A percentile compares a stretch with the other conserved stretches of the same genome.
Conservation (phyloP, 164 flowering plant species). For the Magnolia changhungtana region DNA sequence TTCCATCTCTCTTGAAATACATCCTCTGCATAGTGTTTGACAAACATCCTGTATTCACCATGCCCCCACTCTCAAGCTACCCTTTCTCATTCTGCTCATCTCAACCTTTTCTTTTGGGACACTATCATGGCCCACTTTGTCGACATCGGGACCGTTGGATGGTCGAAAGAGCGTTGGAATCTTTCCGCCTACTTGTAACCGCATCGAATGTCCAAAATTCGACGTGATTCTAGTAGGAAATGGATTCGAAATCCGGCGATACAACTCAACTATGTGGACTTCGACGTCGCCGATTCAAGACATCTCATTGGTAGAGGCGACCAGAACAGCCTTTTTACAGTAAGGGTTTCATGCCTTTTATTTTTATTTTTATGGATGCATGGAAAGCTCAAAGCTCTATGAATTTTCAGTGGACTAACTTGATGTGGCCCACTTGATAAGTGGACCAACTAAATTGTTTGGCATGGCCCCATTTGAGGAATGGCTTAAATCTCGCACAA, state of each 20-base stretch:
- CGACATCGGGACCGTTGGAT: neutral
- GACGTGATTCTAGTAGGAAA: constrained; percentile 46
- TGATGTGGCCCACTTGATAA: too few species aligned
- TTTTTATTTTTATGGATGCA: neutral
- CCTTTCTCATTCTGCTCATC: constrained; percentile 9
- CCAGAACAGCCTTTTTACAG: constrained; percentile 64
- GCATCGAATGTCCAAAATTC: constrained; percentile 79
- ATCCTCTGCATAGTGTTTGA: neutral
- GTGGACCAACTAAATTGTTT: too few species aligned
- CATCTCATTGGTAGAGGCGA: constrained; percentile 68
- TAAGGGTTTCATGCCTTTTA: constrained; percentile 25
- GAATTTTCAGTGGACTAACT: too few species aligned
- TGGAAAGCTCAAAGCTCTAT: too few species aligned
- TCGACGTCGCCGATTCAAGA: constrained; percentile 67
- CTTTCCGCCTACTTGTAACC: constrained; percentile 55
- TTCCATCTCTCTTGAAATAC: neutral
- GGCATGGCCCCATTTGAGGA: too few species aligned
- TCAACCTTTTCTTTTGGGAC: neutral
- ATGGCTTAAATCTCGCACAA: too few species aligned
- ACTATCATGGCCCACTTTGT: neutral
- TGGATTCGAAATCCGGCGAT: constrained; percentile 77
- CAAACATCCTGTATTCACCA: neutral
- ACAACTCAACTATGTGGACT: constrained; percentile 62
- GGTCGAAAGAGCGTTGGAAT: neutral
- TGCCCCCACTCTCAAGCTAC: constrained; percentile 13